Percentiles rank a stretch among this genome's conserved stretches.
phyloP scores from a whole-genome alignment of 805 yeast species.

The Ogataea glucozyma region DNA sequence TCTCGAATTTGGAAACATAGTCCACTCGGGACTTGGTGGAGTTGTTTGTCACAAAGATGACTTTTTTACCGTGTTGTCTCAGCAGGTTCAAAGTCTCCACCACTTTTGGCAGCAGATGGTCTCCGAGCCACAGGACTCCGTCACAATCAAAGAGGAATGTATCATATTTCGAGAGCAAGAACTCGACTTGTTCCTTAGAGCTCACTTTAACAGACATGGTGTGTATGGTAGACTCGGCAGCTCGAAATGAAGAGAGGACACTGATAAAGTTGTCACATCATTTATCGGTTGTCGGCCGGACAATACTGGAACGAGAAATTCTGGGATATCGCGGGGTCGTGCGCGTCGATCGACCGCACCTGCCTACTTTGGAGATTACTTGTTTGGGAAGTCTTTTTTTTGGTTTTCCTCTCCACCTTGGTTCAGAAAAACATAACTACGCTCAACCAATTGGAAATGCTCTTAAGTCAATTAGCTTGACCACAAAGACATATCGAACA shows the following conservation, averaged over 20 bases:
- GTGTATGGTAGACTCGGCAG: too few species aligned
- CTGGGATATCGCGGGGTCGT: background rate
- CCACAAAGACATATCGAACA: too few species aligned
- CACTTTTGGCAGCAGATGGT: slow-evolving; percentile 73
- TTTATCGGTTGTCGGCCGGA: slow-evolving; percentile 5
- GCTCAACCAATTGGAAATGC: background rate
- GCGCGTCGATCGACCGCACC: slow-evolving; percentile 10
- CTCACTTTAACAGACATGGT: slow-evolving; percentile 56
- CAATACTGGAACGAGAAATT: slow-evolving; percentile 7
- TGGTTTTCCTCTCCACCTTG: background rate
- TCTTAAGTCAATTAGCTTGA: too few species aligned
- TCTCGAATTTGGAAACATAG: slow-evolving; percentile 73
- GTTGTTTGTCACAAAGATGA: slow-evolving; percentile 92
- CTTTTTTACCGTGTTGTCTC: slow-evolving; percentile 55
- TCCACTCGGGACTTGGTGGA: slow-evolving; percentile 85
- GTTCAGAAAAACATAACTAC: background rate
- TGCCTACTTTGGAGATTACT: background rate
- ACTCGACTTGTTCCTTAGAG: slow-evolving; percentile 47
- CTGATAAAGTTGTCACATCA: too few species aligned
- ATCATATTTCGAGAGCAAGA: slow-evolving; percentile 66
- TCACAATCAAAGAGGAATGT: slow-evolving; percentile 95
- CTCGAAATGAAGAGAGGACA: too few species aligned
- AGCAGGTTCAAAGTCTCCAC: slow-evolving; percentile 72
- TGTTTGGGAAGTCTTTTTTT: background rate
- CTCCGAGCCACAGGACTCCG: slow-evolving; percentile 95